A percentile compares a stretch with the other conserved stretches of the same genome.
Evolutionary conservation across 1,284 basidiomycete species (phyloP).

Genomic region (Trametes polyzona): DNA sequence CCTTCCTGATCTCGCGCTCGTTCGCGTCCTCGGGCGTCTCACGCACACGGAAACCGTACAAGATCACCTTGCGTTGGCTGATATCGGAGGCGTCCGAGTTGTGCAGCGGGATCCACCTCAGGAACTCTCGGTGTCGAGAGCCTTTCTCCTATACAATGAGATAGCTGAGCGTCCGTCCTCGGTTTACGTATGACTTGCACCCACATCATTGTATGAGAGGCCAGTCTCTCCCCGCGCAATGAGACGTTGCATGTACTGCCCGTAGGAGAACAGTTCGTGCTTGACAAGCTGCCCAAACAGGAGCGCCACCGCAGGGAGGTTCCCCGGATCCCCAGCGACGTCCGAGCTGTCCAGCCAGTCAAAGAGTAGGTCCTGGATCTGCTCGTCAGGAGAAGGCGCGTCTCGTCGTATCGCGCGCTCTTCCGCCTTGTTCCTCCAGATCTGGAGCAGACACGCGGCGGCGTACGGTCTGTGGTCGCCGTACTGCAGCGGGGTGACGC

Average conservation of each 20-base stretch:
- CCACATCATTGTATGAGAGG: conserved; percentile 53
- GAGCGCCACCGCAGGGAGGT: conserved; percentile 66
- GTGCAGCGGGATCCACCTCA: conserved; percentile 71
- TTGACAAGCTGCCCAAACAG: conserved; percentile 83
- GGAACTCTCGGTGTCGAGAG: conserved; percentile 69
- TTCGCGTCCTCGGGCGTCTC: conserved; percentile 69
- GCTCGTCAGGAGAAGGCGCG: conserved; percentile 55
- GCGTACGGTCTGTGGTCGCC: conserved; percentile 86
- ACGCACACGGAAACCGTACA: conserved; percentile 68
- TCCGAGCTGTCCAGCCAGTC: conserved; percentile 83
- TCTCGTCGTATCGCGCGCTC: conserved; percentile 65
- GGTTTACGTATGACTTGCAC: background rate
- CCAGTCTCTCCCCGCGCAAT: conserved; percentile 80
- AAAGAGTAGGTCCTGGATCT: conserved; percentile 76
- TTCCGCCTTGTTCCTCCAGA: conserved; percentile 68
- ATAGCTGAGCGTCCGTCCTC: background rate
- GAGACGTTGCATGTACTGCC: conserved; percentile 83
- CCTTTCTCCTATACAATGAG: conserved; percentile 31
- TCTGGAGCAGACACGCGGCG: conserved; percentile 74
- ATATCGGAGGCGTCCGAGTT: conserved; percentile 57
- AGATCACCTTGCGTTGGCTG: conserved; percentile 66
- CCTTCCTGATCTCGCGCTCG: conserved; percentile 69
- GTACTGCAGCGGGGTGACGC: conserved; percentile 82
- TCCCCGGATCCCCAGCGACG: conserved; percentile 60
- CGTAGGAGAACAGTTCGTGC: conserved; percentile 79